phyloP scores from a whole-genome alignment of 2,329 filamentous ascomycete species.

The Colletotrichum cuscutae region DNA sequence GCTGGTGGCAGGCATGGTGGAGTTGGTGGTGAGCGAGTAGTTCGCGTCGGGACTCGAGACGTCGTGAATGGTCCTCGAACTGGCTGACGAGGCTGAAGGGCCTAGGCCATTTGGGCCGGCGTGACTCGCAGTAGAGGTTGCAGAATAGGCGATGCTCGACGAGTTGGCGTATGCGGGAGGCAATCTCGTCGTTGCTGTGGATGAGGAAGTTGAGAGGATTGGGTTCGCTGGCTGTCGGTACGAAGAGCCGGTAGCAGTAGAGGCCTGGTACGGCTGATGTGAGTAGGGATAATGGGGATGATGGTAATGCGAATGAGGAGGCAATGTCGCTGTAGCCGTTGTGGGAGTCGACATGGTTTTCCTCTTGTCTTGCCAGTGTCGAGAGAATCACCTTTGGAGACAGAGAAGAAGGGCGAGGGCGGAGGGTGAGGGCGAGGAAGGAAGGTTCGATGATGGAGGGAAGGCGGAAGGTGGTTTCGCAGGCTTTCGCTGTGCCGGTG shows the following conservation, averaged over 20 bases:
- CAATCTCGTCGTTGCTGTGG: slow-evolving; percentile 48
- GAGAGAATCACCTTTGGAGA: slow-evolving; percentile 34
- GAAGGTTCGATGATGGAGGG: slow-evolving; percentile 25
- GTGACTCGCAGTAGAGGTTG: slow-evolving; percentile 36
- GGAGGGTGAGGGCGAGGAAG: slow-evolving; percentile 13
- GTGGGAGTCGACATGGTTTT: slow-evolving; percentile 82
- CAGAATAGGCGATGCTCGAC: slow-evolving; percentile 42
- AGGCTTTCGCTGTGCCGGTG: slow-evolving; percentile 25
- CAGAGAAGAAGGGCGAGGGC: slow-evolving; percentile 9
- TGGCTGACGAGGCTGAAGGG: slow-evolving; percentile 44
- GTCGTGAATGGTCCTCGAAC: slow-evolving; percentile 45
- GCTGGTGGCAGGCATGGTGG: slow-evolving; percentile 48
- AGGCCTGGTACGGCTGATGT: slow-evolving; percentile 57
- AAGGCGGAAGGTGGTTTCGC: slow-evolving; percentile 32
- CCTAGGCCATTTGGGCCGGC: slow-evolving; percentile 49
- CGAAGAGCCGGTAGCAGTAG: slow-evolving; percentile 50
- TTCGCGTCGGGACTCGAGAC: slow-evolving; percentile 43
- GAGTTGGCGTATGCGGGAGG: slow-evolving; percentile 45
- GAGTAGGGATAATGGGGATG: slow-evolving; percentile 73
- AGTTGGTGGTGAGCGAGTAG: slow-evolving; percentile 37
- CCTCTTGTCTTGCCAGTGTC: slow-evolving; percentile 22
- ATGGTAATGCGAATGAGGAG: slow-evolving; percentile 67
- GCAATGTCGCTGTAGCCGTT: slow-evolving; percentile 38
- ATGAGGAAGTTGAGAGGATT: slow-evolving; percentile 51
- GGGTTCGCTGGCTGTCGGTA: slow-evolving; percentile 46